These are phyloP conservation scores for Peronospora belbahrii DNA, from an alignment of 352 stramenopile genomes.

Conservation along the genomic window DNA sequence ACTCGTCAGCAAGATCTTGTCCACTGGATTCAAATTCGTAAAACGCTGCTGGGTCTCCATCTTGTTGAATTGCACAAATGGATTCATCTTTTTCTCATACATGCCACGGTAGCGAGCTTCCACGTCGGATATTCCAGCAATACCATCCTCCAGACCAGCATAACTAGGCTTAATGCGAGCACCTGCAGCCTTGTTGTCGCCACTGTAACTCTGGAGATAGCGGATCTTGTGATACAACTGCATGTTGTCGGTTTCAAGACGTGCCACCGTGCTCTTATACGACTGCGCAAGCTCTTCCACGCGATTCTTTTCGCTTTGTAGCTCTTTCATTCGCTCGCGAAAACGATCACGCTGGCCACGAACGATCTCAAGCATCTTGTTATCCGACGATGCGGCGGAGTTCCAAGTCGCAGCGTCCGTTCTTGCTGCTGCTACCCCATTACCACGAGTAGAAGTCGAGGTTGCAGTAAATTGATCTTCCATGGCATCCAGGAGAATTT, in stretches of 20 bases:
- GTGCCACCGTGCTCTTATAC: conserved; percentile 54
- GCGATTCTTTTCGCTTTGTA: conserved; percentile 63
- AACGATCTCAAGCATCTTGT: conserved; percentile 83
- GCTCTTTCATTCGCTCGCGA: conserved; percentile 76
- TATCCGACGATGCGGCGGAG: conserved; percentile 32
- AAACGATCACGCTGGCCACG: conserved; percentile 74
- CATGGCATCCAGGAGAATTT: conserved; percentile 69
- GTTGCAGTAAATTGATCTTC: conserved; percentile 41
- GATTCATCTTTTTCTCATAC: conserved; percentile 90
- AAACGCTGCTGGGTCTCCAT: conserved; percentile 85
- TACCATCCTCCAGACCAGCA: conserved; percentile 35
- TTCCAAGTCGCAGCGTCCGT: conserved; percentile 3
- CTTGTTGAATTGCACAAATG: conserved; percentile 89
- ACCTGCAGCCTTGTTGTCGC: conserved; percentile 11
- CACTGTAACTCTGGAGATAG: conserved; percentile 75
- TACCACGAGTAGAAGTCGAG: conserved; percentile 13
- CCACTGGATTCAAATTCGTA: conserved; percentile 84
- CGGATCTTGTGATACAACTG: conserved; percentile 88
- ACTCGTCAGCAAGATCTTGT: conserved; percentile 87
- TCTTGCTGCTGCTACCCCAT: neutral
- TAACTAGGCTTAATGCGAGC: conserved; percentile 20
- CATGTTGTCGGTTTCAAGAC: conserved; percentile 87
- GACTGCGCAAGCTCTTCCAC: conserved; percentile 57
- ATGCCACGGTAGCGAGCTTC: conserved; percentile 76
- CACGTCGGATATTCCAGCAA: conserved; percentile 29